These are phyloP conservation scores for Suhomyces prunicola DNA, from an alignment of 805 yeast genomes.

Conservation along the genomic window DNA sequence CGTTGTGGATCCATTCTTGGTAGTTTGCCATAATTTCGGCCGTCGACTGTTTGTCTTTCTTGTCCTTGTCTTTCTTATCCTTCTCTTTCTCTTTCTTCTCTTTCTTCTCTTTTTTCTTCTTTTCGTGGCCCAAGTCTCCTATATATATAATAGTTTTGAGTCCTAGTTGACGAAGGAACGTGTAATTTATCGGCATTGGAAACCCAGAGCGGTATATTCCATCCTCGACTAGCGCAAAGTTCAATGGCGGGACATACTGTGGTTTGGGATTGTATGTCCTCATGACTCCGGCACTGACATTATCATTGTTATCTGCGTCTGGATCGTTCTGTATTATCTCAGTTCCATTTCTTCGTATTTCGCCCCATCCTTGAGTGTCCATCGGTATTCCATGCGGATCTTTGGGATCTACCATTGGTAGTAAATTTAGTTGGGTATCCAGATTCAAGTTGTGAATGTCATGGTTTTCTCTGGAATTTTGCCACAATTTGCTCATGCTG, in stretches of 20 bases:
- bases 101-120: conserved; percentile 9
- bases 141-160: conserved; percentile 78
- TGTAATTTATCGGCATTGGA: conserved; percentile 82
- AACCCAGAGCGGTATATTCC: conserved; percentile 89
- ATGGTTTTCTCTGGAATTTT: neutral
- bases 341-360: neutral
- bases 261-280: conserved; percentile 12
- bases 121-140: conserved; percentile 55
- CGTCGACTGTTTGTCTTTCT: conserved; percentile 49
- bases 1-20: conserved; percentile 56
- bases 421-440: conserved; percentile 6
- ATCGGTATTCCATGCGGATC: neutral
- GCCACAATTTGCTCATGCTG: neutral
- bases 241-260: conserved; percentile 78
- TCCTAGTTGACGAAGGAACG: conserved; percentile 67
- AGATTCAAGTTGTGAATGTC: conserved; percentile 10
- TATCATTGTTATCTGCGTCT: neutral
- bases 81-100: conserved; percentile 11
- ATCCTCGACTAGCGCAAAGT: conserved; percentile 84
- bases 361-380: neutral
- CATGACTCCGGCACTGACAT: neutral
- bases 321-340: neutral
- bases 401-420: conserved; percentile 10
- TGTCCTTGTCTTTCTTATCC: conserved; percentile 11
- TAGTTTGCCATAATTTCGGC: conserved; percentile 53